Conservation (phyloP, 768 basidiomycete genomes). For the Leccinellum luteum region DNA sequence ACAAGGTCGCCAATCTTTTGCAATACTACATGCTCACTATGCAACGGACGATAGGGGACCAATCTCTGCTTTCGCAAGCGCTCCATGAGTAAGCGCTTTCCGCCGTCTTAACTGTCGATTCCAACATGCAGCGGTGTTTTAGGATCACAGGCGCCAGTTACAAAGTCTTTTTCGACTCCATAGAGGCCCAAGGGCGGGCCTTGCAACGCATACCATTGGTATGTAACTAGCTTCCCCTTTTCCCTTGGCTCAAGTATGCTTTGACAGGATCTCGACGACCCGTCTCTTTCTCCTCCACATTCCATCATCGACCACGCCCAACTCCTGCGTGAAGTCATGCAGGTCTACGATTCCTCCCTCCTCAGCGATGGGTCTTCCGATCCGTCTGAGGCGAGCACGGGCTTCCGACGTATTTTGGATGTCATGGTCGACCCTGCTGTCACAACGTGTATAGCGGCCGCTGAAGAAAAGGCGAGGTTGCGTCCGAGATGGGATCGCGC, state of each 20-base stretch:
- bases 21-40: slow-evolving; percentile 95
- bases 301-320: slow-evolving; percentile 80
- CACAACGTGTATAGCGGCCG: slow-evolving; percentile 65
- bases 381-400: slow-evolving; percentile 8
- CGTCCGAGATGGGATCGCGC: slow-evolving; percentile 73
- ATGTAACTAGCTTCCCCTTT: slow-evolving; percentile 15
- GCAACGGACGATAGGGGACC: slow-evolving; percentile 85
- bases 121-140: not conserved
- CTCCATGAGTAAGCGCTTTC: slow-evolving; percentile 66
- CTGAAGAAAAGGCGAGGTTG: slow-evolving; percentile 58
- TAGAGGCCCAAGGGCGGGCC: slow-evolving; percentile 79
- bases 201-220: slow-evolving; percentile 55
- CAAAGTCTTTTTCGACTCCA: slow-evolving; percentile 83
- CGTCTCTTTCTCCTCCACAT: slow-evolving; percentile 69
- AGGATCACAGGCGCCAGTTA: slow-evolving; percentile 83
- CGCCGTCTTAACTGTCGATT: not conserved
- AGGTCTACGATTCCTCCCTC: slow-evolving; percentile 84
- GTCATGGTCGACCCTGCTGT: slow-evolving; percentile 83
- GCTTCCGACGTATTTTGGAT: slow-evolving; percentile 56
- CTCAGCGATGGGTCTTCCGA: slow-evolving; percentile 46
- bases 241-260: not conserved
- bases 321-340: slow-evolving; percentile 84
- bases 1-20: slow-evolving; percentile 91
- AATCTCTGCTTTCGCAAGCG: slow-evolving; percentile 72
- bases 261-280: slow-evolving; percentile 62